Base-by-base conservation (phyloP, 768 basidiomycete species). In the Daedalea quercina region DNA sequence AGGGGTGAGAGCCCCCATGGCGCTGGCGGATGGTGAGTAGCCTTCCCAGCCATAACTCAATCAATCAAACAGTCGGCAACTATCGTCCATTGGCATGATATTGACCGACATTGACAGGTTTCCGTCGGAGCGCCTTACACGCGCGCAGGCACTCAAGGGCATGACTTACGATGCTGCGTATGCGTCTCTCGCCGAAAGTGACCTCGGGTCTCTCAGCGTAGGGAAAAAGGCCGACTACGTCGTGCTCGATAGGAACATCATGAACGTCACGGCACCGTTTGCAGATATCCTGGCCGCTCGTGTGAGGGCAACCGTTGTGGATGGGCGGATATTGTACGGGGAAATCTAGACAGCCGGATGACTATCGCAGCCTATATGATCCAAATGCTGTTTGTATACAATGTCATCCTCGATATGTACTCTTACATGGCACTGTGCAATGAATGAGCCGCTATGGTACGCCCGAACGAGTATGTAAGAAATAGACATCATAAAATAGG, bases 151-250 rank as follows among this genome's bases (percentile, higher is more conserved):
- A 0, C 73, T 98, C 25, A 88, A 86, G 66, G 89, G 94, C 11
- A 91, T 94, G 87, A 95, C 94, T 0, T 70, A 87, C 26, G 90
- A 92, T 57, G 83, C 91, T 0, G 94, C 94, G 1, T 93, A 90
- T 59, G 94, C 94, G 0, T 80, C 87, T 0, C 94, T 94, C 62
- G 71, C 81, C 1, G 90, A 93, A 63, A 65, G 78, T 17, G 71
- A 73, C 6, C 70, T 85, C 1, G 94, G 94, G 1, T 88, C 86
- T 0, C 76, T 98, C 31, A 70, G 69, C 1, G 69, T 76, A 0
- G 92, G 93, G 3, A 93, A 92, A 67, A 80, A 82, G 57, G 94
- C 93, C 2, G 94, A 97, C 66, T 92, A 88, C 58, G 88, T 94
- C 37, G 70, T 96, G 2, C 75, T 94, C 48, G 82, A 92, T 60